phyloP scores from a whole-genome alignment of 2,329 filamentous ascomycete species.

The Atkinsonella texensis region DNA sequence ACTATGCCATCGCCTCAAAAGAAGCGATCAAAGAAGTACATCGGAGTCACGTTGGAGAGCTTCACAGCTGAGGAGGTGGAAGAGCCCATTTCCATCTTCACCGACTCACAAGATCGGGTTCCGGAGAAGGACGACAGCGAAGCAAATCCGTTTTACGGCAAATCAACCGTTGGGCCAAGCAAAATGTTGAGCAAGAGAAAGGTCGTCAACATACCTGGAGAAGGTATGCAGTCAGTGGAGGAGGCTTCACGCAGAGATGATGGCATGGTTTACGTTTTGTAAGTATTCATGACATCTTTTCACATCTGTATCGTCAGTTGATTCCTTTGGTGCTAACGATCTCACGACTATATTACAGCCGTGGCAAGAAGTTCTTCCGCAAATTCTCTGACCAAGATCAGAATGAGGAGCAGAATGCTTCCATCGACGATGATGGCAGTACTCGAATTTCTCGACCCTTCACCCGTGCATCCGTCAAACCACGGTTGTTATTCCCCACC shows the following conservation, averaged over 20 bases:
- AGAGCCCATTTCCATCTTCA: slow-evolving; percentile 59
- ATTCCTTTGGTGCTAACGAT: background rate
- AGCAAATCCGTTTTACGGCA: slow-evolving; percentile 62
- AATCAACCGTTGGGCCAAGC: slow-evolving; percentile 26
- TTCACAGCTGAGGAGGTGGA: slow-evolving; percentile 45
- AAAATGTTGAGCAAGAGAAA: slow-evolving; percentile 44
- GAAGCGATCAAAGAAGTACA: slow-evolving; percentile 44
- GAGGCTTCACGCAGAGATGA: slow-evolving; percentile 54
- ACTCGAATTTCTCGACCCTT: slow-evolving; percentile 31
- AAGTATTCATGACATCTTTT: slow-evolving; percentile 28
- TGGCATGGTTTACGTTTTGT: slow-evolving; percentile 69
- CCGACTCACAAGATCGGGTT: slow-evolving; percentile 66
- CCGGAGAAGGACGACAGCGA: slow-evolving; percentile 53
- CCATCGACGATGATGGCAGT: slow-evolving; percentile 23
- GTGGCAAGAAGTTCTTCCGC: slow-evolving; percentile 68
- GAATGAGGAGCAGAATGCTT: slow-evolving; percentile 18
- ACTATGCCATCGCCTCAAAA: slow-evolving; percentile 48
- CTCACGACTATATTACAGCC: slow-evolving; percentile 34
- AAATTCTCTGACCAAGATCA: slow-evolving; percentile 42
- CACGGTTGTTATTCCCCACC: slow-evolving; percentile 56
- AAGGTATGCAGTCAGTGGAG: slow-evolving; percentile 47
- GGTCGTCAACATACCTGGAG: slow-evolving; percentile 41
- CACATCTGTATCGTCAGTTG: background rate
- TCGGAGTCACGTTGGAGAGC: slow-evolving; percentile 42
- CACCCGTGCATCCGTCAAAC: slow-evolving; percentile 59